A percentile compares a stretch with the other conserved stretches of the same genome.
Evolutionary conservation across 352 stramenopile genomes (phyloP).

Genomic region (Albugo candida): DNA sequence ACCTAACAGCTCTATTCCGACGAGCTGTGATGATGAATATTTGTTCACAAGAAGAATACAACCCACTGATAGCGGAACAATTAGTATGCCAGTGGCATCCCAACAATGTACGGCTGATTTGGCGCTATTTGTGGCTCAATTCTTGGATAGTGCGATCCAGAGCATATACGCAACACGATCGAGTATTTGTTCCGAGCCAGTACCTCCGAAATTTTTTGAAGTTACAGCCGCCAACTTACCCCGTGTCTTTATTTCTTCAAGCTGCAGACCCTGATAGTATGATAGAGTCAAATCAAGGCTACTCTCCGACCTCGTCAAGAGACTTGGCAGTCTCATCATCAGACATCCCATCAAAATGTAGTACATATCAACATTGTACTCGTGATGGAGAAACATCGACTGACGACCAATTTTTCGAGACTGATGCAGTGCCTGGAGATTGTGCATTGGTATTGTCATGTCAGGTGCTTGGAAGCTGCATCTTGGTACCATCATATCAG

Average conservation of each 20-base stretch:
- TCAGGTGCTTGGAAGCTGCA: constrained; percentile 50
- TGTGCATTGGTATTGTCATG: constrained; percentile 40
- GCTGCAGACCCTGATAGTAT: constrained; percentile 53
- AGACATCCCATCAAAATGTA: no score
- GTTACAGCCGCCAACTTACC: constrained; percentile 41
- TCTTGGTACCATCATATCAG: constrained; percentile 17
- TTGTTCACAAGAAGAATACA: constrained; percentile 45
- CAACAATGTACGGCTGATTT: constrained; percentile 55
- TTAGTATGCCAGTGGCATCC: constrained; percentile 63
- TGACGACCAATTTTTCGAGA: no score
- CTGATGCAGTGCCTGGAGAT: constrained; percentile 43
- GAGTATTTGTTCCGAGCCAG: constrained; percentile 41
- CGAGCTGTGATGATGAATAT: constrained; percentile 68
- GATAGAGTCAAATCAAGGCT: constrained; percentile 9
- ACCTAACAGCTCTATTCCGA: constrained; percentile 53
- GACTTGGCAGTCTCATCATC: no score
- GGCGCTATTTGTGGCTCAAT: constrained; percentile 68
- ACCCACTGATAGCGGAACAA: constrained; percentile 58
- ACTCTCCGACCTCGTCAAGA: no score
- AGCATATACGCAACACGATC: constrained; percentile 41
- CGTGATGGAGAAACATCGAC: no score
- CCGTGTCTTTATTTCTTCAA: constrained; percentile 46
- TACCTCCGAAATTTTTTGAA: constrained; percentile 51
- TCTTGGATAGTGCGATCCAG: constrained; percentile 62
- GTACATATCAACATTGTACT: no score